Base-by-base conservation (phyloP, 495 filamentous ascomycete species). In the Penicillium argentinense region DNA sequence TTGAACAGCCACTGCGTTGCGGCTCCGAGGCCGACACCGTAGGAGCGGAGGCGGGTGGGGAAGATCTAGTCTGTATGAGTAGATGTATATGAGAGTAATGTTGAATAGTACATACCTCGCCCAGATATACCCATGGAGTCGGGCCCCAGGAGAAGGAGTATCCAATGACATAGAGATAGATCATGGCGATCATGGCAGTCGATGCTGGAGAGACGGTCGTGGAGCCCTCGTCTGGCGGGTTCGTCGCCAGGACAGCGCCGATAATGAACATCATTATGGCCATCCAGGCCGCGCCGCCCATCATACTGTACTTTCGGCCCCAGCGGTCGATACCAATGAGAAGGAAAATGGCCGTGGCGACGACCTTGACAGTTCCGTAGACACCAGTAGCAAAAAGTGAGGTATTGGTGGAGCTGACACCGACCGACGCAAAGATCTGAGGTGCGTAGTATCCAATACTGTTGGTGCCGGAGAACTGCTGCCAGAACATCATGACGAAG, bases 181-280 rank as follows among this genome's bases (percentile, higher is more conserved):
- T 77, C 70, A 79, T 76, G 9, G 72, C 64, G 21, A 81, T 65
- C 56, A 75, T 72, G 8, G 75, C 74, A 26, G 69, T 73, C 0
- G 73, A 73, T 5, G 76, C 65, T 1, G 48, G 49, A 0, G 68
- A 71, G 36, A 71, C 60, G 4, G 44, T 46, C 6, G 47, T 54
- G 0, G 53, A 30, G 1, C 59, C 39, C 0, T 59, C 17, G n/a
- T 67, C 45, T 2, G 73, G 73, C 0, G 74, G 75, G 33, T 78
- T 39, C 5, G 66, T 71, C 5, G 62, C 67, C 34, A 74, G 42
- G 11, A 91, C 87, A 23, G 89, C 74, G n/a, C 86, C 86, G 49
- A 91, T 84, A 57, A 90, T 86, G 57, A 87, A 84, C 82, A 89
- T 89, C 62, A 79, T 77, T 9, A 75, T 57, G 5, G 75, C 78